These are phyloP conservation scores for Bothriochloa decipiens DNA, from an alignment of 176 grass and related monocot species.

Conservation along the genomic window DNA sequence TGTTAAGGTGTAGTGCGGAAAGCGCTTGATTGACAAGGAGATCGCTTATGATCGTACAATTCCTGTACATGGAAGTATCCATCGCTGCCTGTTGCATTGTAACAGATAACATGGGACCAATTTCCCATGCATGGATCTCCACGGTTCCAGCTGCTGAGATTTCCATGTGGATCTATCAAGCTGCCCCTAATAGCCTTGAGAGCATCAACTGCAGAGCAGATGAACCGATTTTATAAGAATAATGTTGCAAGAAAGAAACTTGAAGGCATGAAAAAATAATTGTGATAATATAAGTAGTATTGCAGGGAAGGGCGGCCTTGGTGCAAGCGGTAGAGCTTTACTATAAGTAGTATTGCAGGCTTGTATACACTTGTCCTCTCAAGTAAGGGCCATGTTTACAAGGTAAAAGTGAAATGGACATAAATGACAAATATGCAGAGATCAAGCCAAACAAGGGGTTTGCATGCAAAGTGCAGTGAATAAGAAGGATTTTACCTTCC, in stretches of 20 bases:
- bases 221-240: slow-evolving; percentile 31
- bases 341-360: not conserved
- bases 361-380: slow-evolving; percentile 1
- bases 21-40: slow-evolving; percentile 26
- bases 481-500: slow-evolving; percentile 68
- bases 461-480: not conserved
- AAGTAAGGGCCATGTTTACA: slow-evolving; percentile 3
- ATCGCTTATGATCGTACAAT: slow-evolving; percentile 67
- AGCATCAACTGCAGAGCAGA: slow-evolving; percentile 66
- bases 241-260: not conserved
- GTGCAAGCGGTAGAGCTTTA: too few species aligned
- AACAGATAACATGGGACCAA: slow-evolving; percentile 79
- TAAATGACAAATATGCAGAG: not conserved
- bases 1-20: not conserved
- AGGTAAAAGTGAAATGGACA: slow-evolving; percentile 9
- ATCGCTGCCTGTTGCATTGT: slow-evolving; percentile 63
- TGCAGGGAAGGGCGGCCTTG: too few species aligned
- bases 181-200: slow-evolving; percentile 66
- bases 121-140: slow-evolving; percentile 85
- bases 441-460: slow-evolving; percentile 10
- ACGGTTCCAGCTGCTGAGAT: slow-evolving; percentile 64
- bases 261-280: not conserved
- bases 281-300: not conserved
- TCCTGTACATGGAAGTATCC: slow-evolving; percentile 86
- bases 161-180: slow-evolving; percentile 56